Evolutionary conservation across 2,329 filamentous ascomycete species (phyloP).

Genomic region (Onygena corvina): DNA sequence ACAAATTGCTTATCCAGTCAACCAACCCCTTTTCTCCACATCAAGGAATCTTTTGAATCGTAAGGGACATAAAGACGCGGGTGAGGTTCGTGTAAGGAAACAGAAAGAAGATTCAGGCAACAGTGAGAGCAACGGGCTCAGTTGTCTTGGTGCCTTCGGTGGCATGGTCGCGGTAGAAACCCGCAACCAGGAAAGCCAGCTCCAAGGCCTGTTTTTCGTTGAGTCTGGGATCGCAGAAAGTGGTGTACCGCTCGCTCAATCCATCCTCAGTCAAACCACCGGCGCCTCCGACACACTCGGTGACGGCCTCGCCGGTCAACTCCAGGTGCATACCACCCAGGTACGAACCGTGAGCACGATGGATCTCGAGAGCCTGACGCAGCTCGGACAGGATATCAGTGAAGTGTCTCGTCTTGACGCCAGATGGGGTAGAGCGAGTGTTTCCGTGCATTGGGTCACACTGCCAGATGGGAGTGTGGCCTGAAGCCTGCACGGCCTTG

Average conservation of each 20-base stretch:
- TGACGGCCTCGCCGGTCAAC: constrained; percentile 89
- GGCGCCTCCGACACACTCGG: constrained; percentile 86
- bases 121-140: constrained; percentile 10
- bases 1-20: too few species aligned
- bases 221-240: constrained; percentile 84
- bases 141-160: constrained; percentile 18
- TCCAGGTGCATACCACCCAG: constrained; percentile 91
- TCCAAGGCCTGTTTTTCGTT: constrained; percentile 98
- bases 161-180: constrained; percentile 52
- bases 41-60: too few species aligned
- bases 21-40: too few species aligned
- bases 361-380: constrained; percentile 68
- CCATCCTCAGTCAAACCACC: constrained; percentile 80
- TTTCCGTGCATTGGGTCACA: constrained; percentile 98
- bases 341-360: constrained; percentile 71
- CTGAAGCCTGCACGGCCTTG: constrained; percentile 70
- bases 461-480: constrained; percentile 77
- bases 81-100: too few species aligned
- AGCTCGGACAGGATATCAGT: constrained; percentile 81
- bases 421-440: constrained; percentile 53
- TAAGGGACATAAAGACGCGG: too few species aligned
- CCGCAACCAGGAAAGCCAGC: constrained; percentile 83
- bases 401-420: constrained; percentile 89
- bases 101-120: neutral
- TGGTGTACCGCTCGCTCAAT: constrained; percentile 80